Evolutionary conservation across 176 grass and related monocot species (phyloP), one percentile per base, ranked within the genome.

Genomic region (Bolboschoenus planiculmis): DNA sequence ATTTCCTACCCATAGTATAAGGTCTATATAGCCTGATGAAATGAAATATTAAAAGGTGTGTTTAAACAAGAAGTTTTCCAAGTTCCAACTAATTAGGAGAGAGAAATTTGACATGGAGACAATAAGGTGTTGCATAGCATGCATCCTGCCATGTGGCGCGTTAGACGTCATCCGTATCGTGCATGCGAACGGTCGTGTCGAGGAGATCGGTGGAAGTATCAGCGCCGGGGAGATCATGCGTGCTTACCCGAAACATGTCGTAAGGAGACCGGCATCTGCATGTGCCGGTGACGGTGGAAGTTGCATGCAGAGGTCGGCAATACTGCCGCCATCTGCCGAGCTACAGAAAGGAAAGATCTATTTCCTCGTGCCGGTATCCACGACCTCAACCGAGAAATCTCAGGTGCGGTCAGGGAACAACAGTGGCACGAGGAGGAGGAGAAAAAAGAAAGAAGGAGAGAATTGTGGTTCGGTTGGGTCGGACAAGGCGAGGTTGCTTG

Each of bases 111-210:
- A 37, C 23, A 94, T 92, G 92, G 96, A 95, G 27, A 88, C 96
- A n/a, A 90, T 99, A 80, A 81, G 93, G 84, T 99, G 97, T 78
- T 99, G 97, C 91, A 99, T 99, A 87, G 86, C 97, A 54, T 99
- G 97, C 86, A 99, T 99, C 87, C 86, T 99, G 55, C 97, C 97
- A 29, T 99, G 97, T 76, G 97, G 97, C 3, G 97, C 97, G 34
- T 87, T 99, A 81, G 97, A 99, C 80, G 91, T 99, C 65, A 81
- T 99, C 86, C 91, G 97, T 64, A 96, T 99, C 86, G 97, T 99
- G 83, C 97, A 99, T 86, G 92, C 97, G 54, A 93, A 87, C 81
- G 97, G 97, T 26, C 91, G 93, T 2, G 97, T 95, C 33, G 97
- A 99, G 84, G 91, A 92, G 93, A 99, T 99, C 81, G 83, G 87